Evolutionary conservation across 768 basidiomycete genomes (phyloP).

Genomic region (Trametes meyenii): DNA sequence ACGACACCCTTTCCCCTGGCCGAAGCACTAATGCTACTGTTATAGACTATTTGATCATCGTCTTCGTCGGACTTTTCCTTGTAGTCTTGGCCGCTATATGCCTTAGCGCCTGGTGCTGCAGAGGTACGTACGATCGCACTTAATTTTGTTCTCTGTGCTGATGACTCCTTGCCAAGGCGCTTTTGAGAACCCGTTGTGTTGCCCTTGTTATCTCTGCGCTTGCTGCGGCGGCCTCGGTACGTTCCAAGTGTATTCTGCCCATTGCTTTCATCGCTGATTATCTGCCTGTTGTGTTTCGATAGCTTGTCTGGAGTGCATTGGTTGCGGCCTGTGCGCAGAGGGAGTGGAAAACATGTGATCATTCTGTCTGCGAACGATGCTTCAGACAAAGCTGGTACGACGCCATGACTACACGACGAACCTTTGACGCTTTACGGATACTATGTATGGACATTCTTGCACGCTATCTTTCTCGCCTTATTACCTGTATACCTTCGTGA

Average conservation of each 20-base stretch:
- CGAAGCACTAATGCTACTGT: background rate
- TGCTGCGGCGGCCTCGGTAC: conserved; percentile 63
- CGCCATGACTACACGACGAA: background rate
- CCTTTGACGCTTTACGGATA: conserved; percentile 1
- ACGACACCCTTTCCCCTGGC: no score
- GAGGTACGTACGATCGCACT: conserved; percentile 38
- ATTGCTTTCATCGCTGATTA: background rate
- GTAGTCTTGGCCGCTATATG: conserved; percentile 57
- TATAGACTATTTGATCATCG: conserved; percentile 62
- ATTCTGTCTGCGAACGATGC: background rate
- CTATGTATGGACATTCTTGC: background rate
- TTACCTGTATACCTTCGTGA: background rate
- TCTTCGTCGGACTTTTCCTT: conserved; percentile 65
- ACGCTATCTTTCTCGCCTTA: background rate
- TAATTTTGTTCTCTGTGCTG: no score
- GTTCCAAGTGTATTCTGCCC: background rate
- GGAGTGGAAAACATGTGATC: conserved; percentile 37
- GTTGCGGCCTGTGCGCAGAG: conserved; percentile 68
- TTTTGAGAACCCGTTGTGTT: conserved; percentile 60
- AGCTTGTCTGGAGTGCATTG: conserved; percentile 69
- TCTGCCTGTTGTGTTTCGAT: background rate
- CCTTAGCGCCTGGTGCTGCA: conserved; percentile 69
- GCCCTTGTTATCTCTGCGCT: conserved; percentile 73
- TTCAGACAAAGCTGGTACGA: background rate
- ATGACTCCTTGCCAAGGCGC: background rate